Evolutionary conservation across 1,284 basidiomycete genomes (phyloP).

Genomic region (Ustilago cynodontis): DNA sequence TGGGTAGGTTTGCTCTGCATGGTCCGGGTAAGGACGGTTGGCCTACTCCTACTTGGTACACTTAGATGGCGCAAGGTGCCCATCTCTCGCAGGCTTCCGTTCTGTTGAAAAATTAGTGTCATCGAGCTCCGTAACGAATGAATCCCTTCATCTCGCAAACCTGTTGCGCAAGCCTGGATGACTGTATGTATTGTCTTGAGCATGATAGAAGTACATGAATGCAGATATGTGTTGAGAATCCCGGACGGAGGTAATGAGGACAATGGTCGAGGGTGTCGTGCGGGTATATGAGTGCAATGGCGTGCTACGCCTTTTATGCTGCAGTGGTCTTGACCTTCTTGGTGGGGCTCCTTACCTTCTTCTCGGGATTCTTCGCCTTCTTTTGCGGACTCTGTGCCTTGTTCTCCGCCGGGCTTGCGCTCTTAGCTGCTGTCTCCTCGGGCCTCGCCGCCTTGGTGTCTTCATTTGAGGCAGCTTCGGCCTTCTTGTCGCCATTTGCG

Average conservation of each 20-base stretch:
- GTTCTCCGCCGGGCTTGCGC: conserved; percentile 3
- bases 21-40: conserved; percentile 62
- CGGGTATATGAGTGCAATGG: conserved; percentile 19
- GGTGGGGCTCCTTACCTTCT: conserved; percentile 3
- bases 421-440: conserved; percentile 2
- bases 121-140: not conserved
- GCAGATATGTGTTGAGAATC: not conserved
- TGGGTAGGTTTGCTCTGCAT: conserved; percentile 61
- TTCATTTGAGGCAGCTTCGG: not conserved
- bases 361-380: conserved; percentile 2
- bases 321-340: not conserved
- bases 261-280: not conserved
- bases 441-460: conserved; percentile 1
- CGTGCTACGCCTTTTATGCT: not conserved
- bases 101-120: not conserved
- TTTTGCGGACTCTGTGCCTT: not conserved
- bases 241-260: not conserved
- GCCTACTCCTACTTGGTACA: conserved; percentile 64
- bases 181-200: not conserved
- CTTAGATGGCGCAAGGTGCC: conserved; percentile 11
- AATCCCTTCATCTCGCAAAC: not conserved
- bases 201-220: conserved; percentile 8
- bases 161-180: not conserved
- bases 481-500: conserved; percentile 8
- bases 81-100: too few relatives aligned